Conservation (phyloP, 495 filamentous ascomycete species). For the Symbiotaphrina buchneri region DNA sequence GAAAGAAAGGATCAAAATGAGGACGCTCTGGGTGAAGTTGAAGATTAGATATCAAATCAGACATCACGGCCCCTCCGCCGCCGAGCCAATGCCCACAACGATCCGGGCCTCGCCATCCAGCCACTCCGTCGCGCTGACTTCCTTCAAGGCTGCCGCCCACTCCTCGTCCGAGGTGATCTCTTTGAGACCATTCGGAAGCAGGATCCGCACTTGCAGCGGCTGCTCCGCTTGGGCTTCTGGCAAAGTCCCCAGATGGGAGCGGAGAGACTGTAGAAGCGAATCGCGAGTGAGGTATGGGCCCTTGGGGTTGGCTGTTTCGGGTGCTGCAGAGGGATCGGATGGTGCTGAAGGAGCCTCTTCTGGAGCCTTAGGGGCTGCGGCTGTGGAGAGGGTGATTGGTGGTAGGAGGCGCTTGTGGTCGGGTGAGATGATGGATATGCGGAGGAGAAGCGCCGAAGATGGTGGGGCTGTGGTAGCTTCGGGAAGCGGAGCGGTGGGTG, state of each 20-base stretch:
- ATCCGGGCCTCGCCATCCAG: slow-evolving; percentile 1
- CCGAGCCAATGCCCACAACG: too few species aligned
- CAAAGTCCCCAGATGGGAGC: too few species aligned
- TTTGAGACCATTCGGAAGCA: neutral
- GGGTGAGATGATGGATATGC: slow-evolving; percentile 20
- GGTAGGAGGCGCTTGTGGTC: slow-evolving; percentile 19
- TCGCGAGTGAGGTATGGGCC: too few species aligned
- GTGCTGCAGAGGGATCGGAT: neutral
- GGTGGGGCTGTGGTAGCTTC: neutral
- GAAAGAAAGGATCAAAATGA: too few species aligned
- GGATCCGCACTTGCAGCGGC: neutral
- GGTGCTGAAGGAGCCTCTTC: slow-evolving; percentile 4
- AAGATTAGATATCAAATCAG: too few species aligned
- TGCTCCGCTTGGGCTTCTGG: too few species aligned
- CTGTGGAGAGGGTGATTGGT: slow-evolving; percentile 16
- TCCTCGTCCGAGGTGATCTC: neutral
- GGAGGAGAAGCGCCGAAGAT: slow-evolving; percentile 8
- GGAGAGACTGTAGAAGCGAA: too few species aligned
- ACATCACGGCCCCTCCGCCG: too few species aligned
- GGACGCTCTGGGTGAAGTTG: too few species aligned
- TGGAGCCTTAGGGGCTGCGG: slow-evolving; percentile 15
- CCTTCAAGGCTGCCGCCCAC: neutral
- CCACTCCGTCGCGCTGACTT: neutral
- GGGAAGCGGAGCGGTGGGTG: slow-evolving; percentile 3
- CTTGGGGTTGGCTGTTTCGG: too few species aligned